Conservation (phyloP, 2,329 filamentous ascomycete genomes). For the Curvularia verruculosa region DNA sequence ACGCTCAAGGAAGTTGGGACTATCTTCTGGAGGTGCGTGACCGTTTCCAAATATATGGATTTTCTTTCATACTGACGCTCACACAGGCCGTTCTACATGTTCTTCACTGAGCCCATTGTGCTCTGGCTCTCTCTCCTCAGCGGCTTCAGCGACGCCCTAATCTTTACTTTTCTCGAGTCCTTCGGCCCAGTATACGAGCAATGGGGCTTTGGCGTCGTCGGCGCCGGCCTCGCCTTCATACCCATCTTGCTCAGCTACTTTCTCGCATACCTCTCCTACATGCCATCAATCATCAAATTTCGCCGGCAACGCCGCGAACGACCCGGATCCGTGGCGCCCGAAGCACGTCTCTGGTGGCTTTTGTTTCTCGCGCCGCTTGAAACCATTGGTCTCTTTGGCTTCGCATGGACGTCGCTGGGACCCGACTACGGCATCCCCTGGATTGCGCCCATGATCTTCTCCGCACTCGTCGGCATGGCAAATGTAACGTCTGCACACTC, state of each 20-base stretch:
- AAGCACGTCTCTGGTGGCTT: conserved; percentile 69
- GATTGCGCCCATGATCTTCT: conserved; percentile 71
- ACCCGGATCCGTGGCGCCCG: conserved; percentile 61
- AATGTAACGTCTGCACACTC: conserved; percentile 53
- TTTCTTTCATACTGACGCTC: background rate
- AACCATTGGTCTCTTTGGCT: conserved; percentile 71
- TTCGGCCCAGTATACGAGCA: conserved; percentile 70
- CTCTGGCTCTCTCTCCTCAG: conserved; percentile 71
- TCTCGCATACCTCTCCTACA: conserved; percentile 65
- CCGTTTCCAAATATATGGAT: background rate
- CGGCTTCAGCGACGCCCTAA: conserved; percentile 75
- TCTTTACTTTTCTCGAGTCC: conserved; percentile 77
- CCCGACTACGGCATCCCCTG: conserved; percentile 64
- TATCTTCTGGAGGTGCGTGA: conserved; percentile 53
- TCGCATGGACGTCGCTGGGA: conserved; percentile 70
- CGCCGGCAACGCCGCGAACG: conserved; percentile 56
- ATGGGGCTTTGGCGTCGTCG: conserved; percentile 65
- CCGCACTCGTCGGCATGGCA: conserved; percentile 70
- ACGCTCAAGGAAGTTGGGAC: conserved; percentile 52
- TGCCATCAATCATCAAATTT: conserved; percentile 62
- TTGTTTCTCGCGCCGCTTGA: conserved; percentile 67
- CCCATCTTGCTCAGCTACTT: conserved; percentile 71
- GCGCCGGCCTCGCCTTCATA: conserved; percentile 67
- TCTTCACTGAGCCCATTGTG: conserved; percentile 75
- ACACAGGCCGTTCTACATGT: conserved; percentile 71